Base-by-base conservation (phyloP, 139 green algal species). In the Closterium sp. region DNA sequence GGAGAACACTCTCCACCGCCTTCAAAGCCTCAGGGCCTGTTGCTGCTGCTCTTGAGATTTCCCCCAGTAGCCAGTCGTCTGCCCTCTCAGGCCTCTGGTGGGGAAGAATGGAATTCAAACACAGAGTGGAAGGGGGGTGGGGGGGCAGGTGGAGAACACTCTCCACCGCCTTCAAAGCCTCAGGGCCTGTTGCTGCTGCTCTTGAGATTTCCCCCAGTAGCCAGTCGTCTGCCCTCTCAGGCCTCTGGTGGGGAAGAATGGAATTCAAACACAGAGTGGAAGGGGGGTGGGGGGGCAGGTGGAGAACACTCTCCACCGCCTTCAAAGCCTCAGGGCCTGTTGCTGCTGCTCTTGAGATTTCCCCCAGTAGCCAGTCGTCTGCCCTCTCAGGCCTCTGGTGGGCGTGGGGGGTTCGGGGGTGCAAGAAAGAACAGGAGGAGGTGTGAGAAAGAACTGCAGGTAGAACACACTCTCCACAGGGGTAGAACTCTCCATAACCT, bases 231-330 rank as follows among this genome's bases (percentile, higher is more conserved):
- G 96, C 97, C 32, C 92, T 94, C 6, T 94, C 86, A 4, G 97
- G 96, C 30, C 94, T 91, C 25, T 93, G 95, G 33, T 34, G 81
- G n/a, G 28, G 81, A 10, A 4, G 4, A 31, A 7, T 9, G 4
- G 33, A 8, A n/a, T 7, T 5, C 7, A 88, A 36, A 38, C 4
- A 88, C 7, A 88, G 33, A 8, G 7, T 36, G 84, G 28, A 36
- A 5, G 33, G 30, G 3, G 7, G 12, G 33, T 7, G 6, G 6
- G 85, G 34, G 33, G 97, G 96, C 64, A 99, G 94, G 94, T 98
- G 98, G 83, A 98, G 98, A 4, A 97, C 97, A 38, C 90, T 95
- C 89, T 96, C 93, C 89, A 97, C 96, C 19, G 97, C 96, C 28
- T 92, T 92, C 9, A 96, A 84, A 4, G 95, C 95, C 4, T 95